Percentiles rank a stretch among this genome's conserved stretches.
Conservation (phyloP, 1,284 basidiomycete species). For the Malassezia brasiliensis region DNA sequence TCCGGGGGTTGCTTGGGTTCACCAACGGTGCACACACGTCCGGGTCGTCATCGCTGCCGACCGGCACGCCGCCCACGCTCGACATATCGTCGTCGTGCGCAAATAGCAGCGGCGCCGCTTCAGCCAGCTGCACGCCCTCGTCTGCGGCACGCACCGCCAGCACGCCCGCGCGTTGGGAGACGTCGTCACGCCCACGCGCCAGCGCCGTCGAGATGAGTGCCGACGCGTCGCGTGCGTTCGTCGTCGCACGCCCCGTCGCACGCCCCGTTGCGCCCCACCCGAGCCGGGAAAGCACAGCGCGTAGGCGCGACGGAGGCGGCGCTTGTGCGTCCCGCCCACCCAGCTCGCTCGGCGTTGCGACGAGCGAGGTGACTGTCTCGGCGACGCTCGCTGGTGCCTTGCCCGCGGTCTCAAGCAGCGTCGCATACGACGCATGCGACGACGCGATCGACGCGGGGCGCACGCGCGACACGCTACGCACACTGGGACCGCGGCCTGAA, state of each 20-base stretch:
- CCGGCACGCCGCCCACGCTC: neutral
- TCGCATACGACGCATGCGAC: neutral
- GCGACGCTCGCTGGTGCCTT: slow-evolving; percentile 13
- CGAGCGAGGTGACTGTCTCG: slow-evolving; percentile 9
- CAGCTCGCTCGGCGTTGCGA: neutral
- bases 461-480: no score
- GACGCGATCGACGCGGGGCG: neutral
- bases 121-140: slow-evolving; percentile 22
- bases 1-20: slow-evolving; percentile 36
- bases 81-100: slow-evolving; percentile 7
- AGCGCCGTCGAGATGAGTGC: neutral
- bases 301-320: neutral
- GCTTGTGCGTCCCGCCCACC: no score
- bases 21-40: slow-evolving; percentile 24
- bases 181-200: neutral
- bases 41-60: slow-evolving; percentile 12
- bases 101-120: slow-evolving; percentile 18
- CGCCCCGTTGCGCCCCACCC: neutral
- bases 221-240: neutral
- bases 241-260: neutral
- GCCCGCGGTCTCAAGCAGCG: slow-evolving; percentile 7
- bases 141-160: neutral
- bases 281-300: neutral
- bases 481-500: neutral
- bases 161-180: neutral